Percentiles rank a stretch among this genome's conserved stretches.
These are phyloP conservation scores for Grigorovia transvaalensis DNA, from an alignment of 805 yeast genomes.

Conservation along the genomic window DNA sequence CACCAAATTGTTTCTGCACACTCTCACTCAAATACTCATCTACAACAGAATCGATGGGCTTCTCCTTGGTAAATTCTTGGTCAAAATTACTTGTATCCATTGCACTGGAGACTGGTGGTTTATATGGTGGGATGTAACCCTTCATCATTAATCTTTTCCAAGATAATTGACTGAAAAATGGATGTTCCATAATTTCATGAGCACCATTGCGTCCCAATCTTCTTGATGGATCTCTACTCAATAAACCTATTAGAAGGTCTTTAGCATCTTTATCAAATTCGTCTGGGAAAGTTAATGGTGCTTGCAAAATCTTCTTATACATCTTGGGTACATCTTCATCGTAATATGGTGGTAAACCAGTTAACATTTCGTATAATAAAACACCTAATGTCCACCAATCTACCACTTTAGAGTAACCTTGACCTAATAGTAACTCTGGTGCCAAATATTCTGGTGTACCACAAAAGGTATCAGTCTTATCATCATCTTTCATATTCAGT, in stretches of 20 bases:
- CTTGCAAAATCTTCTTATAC: slow-evolving; percentile 88
- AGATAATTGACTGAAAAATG: slow-evolving; percentile 80
- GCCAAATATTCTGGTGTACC: slow-evolving; percentile 98
- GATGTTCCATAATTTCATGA: slow-evolving; percentile 69
- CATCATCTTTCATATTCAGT: slow-evolving; percentile 83
- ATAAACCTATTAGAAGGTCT: slow-evolving; percentile 60
- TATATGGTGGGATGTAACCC: slow-evolving; percentile 90
- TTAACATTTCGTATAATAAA: slow-evolving; percentile 86
- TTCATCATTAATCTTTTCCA: slow-evolving; percentile 77
- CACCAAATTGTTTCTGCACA: slow-evolving; percentile 97
- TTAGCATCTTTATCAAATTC: slow-evolving; percentile 81
- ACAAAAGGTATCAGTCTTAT: slow-evolving; percentile 86
- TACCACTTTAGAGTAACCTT: slow-evolving; percentile 90
- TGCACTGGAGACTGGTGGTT: slow-evolving; percentile 79
- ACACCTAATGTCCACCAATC: slow-evolving; percentile 99
- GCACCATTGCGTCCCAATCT: slow-evolving; percentile 77
- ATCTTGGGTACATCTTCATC: slow-evolving; percentile 87
- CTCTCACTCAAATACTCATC: slow-evolving; percentile 85
- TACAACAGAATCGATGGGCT: slow-evolving; percentile 91
- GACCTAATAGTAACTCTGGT: slow-evolving; percentile 83
- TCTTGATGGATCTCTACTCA: slow-evolving; percentile 75
- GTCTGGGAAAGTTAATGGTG: slow-evolving; percentile 80
- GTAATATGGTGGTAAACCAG: slow-evolving; percentile 94
- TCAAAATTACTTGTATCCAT: slow-evolving; percentile 91
- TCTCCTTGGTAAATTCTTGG: slow-evolving; percentile 81